phyloP scores from a whole-genome alignment of 768 basidiomycete species.

The Calvatia gigantea region DNA sequence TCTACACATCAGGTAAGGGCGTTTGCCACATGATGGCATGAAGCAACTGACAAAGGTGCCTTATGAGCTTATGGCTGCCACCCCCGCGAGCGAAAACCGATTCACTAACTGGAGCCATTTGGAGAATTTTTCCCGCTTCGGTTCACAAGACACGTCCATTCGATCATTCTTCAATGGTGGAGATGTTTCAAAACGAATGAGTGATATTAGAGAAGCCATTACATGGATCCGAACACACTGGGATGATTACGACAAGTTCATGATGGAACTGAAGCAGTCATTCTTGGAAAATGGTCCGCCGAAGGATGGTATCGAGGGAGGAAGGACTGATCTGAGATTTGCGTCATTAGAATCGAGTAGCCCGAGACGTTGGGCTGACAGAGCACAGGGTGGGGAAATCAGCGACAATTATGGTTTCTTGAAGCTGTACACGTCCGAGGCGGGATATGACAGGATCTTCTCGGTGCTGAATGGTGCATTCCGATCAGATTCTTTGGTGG shows the following conservation, averaged over 20 bases:
- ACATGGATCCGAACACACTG: conserved; percentile 17
- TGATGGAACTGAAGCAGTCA: conserved; percentile 16
- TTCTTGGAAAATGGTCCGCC: conserved; percentile 11
- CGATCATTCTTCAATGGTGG: conserved; percentile 18
- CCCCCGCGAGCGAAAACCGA: not conserved
- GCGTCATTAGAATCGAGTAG: conserved; percentile 7
- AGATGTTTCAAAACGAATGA: conserved; percentile 16
- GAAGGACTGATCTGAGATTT: not conserved
- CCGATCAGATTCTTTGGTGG: conserved; percentile 11
- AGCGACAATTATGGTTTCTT: conserved; percentile 17
- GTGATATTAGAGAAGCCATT: conserved; percentile 16
- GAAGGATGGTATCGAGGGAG: conserved; percentile 1
- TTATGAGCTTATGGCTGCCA: not conserved
- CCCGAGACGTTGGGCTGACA: conserved; percentile 18
- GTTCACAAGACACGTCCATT: conserved; percentile 5
- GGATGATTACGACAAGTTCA: conserved; percentile 15
- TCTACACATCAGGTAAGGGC: not conserved
- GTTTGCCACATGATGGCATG: not conserved
- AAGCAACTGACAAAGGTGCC: not conserved
- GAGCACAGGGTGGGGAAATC: conserved; percentile 6
- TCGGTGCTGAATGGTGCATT: conserved; percentile 18
- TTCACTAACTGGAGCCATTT: conserved; percentile 11
- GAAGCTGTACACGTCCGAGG: conserved; percentile 18
- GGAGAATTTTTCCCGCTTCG: conserved; percentile 9
- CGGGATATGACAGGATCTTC: conserved; percentile 19